These are phyloP conservation scores for Mycena belliarum DNA, from an alignment of 768 basidiomycete species.

Conservation along the genomic window DNA sequence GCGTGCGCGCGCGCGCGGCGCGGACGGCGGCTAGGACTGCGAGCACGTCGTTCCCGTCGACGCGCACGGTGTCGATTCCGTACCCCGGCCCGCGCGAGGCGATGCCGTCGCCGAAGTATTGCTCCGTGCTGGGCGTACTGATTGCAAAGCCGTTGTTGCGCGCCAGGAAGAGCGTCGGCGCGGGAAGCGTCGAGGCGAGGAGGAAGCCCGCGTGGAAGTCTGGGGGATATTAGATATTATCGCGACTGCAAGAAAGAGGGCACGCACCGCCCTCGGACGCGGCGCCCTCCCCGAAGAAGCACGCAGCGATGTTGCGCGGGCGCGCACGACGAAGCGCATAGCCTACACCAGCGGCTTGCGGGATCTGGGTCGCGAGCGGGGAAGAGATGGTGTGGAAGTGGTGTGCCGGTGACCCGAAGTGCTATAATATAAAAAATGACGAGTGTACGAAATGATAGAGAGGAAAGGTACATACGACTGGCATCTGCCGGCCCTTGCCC, in stretches of 20 bases:
- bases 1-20: conserved; percentile 69
- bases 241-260: background rate
- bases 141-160: conserved; percentile 94
- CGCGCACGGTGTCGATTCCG: conserved; percentile 87
- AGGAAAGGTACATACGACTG: conserved; percentile 80
- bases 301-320: conserved; percentile 75
- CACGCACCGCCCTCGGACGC: conserved; percentile 79
- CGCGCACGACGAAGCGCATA: conserved; percentile 84
- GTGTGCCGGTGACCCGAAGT: conserved; percentile 80
- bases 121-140: conserved; percentile 86
- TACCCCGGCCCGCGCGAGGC: conserved; percentile 90
- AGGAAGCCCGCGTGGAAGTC: conserved; percentile 94
- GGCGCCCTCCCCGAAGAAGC: conserved; percentile 93
- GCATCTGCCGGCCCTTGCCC: conserved; percentile 91
- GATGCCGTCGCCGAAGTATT: conserved; percentile 92
- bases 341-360: conserved; percentile 91
- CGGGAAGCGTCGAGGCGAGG: conserved; percentile 74
- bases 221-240: conserved; percentile 21
- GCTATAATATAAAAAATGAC: too few relatives aligned
- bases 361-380: conserved; percentile 91
- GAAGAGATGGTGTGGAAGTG: conserved; percentile 96
- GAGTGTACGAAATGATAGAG: too few relatives aligned
- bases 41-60: conserved; percentile 91
- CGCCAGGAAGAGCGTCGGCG: conserved; percentile 72
- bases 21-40: conserved; percentile 77